Evolutionary conservation across 768 basidiomycete species (phyloP).

Genomic region (Trametes meyenii): DNA sequence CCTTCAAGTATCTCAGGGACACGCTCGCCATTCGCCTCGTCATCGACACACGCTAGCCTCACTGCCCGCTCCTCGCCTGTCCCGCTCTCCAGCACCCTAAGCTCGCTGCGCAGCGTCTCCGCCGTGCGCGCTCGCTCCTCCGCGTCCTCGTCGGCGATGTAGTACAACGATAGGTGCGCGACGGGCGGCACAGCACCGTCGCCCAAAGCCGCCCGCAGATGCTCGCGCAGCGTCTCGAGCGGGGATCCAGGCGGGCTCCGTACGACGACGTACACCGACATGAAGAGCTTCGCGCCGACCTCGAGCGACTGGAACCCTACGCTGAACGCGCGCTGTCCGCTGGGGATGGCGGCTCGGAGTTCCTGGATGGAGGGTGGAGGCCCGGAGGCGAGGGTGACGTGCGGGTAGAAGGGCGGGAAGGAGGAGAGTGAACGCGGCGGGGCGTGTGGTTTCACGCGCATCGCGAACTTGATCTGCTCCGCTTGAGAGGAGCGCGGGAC

Average conservation of each 20-base stretch:
- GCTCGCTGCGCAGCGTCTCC: constrained; percentile 42
- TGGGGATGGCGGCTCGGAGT: constrained; percentile 46
- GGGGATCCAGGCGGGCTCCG: constrained; percentile 40
- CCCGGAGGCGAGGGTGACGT: constrained; percentile 66
- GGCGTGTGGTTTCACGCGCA: constrained; percentile 40
- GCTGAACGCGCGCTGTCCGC: constrained; percentile 37
- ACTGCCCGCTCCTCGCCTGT: constrained; percentile 15
- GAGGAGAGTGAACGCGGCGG: constrained; percentile 42
- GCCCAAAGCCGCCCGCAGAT: constrained; percentile 44
- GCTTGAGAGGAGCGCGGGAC: constrained; percentile 55
- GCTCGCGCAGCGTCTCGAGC: constrained; percentile 50
- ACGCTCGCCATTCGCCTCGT: constrained; percentile 7
- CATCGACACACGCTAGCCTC: constrained; percentile 10
- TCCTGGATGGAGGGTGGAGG: constrained; percentile 34
- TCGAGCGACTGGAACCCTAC: constrained; percentile 57
- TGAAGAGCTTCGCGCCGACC: constrained; percentile 66
- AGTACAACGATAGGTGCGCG: constrained; percentile 76
- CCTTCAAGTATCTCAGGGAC: constrained; percentile 24
- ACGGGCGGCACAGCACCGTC: constrained; percentile 55
- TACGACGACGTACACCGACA: constrained; percentile 66
- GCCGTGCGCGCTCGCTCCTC: constrained; percentile 54
- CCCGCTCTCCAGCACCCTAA: constrained; percentile 42
- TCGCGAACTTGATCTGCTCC: constrained; percentile 46
- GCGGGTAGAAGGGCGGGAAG: constrained; percentile 66
- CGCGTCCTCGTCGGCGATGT: constrained; percentile 69